phyloP scores from a whole-genome alignment of 2,329 filamentous ascomycete species.

The Fusarium irregulare region DNA sequence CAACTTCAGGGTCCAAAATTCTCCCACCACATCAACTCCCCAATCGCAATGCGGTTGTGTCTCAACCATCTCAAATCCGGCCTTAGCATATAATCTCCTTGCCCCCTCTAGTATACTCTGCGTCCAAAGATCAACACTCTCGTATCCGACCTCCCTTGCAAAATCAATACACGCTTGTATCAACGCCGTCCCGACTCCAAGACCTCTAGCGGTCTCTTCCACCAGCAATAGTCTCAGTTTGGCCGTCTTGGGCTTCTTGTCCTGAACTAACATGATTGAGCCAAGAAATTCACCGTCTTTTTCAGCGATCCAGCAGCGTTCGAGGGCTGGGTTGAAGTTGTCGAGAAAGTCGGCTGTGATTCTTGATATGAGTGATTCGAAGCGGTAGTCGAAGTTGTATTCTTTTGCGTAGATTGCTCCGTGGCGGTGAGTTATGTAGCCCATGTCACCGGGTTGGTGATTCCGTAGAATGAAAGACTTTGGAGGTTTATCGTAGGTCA shows the following conservation, averaged over 20 bases:
- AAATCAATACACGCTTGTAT: constrained; percentile 14
- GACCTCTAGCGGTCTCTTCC: constrained; percentile 3
- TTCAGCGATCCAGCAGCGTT: constrained; percentile 14
- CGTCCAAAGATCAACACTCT: neutral
- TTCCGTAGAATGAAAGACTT: neutral
- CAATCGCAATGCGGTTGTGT: neutral
- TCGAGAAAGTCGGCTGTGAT: constrained; percentile 7
- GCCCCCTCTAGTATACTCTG: constrained; percentile 3
- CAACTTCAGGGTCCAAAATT: neutral
- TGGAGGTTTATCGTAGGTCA: neutral
- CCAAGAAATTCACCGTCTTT: neutral
- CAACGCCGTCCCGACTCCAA: neutral
- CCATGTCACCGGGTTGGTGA: constrained; percentile 10
- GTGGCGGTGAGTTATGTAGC: constrained; percentile 7
- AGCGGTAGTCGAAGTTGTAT: neutral
- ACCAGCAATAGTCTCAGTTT: constrained; percentile 11
- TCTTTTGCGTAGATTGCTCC: neutral
- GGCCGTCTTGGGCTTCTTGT: constrained; percentile 10
- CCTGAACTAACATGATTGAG: neutral
- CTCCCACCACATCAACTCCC: neutral
- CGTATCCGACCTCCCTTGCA: neutral
- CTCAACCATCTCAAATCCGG: neutral
- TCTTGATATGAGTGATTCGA: neutral
- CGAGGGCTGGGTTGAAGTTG: neutral
- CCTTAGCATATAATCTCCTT: neutral